These are phyloP conservation scores for Globisporangium lucens DNA, from an alignment of 352 stramenopile genomes.

Conservation along the genomic window DNA sequence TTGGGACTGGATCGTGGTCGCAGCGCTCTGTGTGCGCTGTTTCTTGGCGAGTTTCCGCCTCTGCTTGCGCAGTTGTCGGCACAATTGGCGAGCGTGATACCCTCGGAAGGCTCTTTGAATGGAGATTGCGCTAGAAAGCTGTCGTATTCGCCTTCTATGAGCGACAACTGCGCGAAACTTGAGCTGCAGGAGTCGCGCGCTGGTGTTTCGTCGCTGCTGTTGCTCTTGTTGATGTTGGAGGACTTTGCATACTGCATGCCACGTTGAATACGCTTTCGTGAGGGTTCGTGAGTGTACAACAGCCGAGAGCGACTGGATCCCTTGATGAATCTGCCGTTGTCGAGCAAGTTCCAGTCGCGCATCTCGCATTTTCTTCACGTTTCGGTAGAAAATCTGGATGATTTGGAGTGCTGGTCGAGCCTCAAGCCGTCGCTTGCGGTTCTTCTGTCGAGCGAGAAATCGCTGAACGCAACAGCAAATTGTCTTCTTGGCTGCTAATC, in stretches of 20 bases:
- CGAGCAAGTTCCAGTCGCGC: neutral
- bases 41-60: neutral
- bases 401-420: neutral
- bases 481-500: neutral
- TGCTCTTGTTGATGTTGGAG: neutral
- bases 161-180: slow-evolving; percentile 6
- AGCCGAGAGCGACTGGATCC: too few species aligned
- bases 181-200: slow-evolving; percentile 14
- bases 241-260: too few species aligned
- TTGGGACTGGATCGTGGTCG: slow-evolving; percentile 27
- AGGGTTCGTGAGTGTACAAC: too few species aligned
- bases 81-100: neutral
- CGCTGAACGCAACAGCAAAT: neutral
- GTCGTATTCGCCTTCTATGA: neutral
- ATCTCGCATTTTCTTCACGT: neutral
- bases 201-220: neutral
- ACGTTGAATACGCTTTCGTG: neutral
- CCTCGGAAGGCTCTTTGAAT: slow-evolving; percentile 23
- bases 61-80: neutral
- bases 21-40: slow-evolving; percentile 10
- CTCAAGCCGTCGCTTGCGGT: neutral
- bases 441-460: neutral
- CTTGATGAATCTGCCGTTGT: neutral
- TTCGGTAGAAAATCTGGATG: neutral
- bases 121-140: neutral